phyloP scores from a whole-genome alignment of 2,329 filamentous ascomycete genomes.

The Aspergillus carbonarius region DNA sequence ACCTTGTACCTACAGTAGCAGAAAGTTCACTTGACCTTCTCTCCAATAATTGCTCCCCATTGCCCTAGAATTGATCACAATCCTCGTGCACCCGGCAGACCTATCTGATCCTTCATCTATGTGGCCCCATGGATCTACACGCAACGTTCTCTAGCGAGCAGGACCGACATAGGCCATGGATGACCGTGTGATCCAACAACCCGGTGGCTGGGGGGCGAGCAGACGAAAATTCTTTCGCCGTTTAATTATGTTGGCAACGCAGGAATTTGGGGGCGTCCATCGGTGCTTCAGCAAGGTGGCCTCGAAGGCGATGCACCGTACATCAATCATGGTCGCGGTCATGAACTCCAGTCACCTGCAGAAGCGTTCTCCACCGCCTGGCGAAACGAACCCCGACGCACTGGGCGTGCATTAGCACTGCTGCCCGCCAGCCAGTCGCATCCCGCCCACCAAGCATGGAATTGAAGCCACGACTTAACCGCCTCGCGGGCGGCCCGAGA shows the following conservation, averaged over 20 bases:
- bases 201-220: constrained; percentile 16
- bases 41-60: neutral
- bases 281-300: constrained; percentile 3
- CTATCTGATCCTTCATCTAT: neutral
- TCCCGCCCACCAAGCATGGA: neutral
- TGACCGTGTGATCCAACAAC: constrained; percentile 14
- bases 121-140: constrained; percentile 8
- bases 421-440: constrained; percentile 6
- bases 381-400: constrained; percentile 16
- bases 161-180: neutral
- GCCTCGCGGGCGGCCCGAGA: neutral
- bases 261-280: constrained; percentile 4
- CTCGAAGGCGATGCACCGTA: neutral
- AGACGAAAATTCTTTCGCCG: neutral
- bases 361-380: constrained; percentile 18
- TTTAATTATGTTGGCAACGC: neutral
- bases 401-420: constrained; percentile 24
- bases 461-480: neutral
- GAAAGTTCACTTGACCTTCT: neutral
- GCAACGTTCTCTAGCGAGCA: constrained; percentile 1
- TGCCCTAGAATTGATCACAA: neutral
- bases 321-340: constrained; percentile 2
- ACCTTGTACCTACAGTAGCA: too few relatives aligned
- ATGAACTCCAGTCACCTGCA: constrained; percentile 21
- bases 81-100: neutral